A percentile compares a stretch with the other conserved stretches of the same genome.
phyloP scores from a whole-genome alignment of 192 early-diverging fungal species.

The Geranomyces michiganensis region DNA sequence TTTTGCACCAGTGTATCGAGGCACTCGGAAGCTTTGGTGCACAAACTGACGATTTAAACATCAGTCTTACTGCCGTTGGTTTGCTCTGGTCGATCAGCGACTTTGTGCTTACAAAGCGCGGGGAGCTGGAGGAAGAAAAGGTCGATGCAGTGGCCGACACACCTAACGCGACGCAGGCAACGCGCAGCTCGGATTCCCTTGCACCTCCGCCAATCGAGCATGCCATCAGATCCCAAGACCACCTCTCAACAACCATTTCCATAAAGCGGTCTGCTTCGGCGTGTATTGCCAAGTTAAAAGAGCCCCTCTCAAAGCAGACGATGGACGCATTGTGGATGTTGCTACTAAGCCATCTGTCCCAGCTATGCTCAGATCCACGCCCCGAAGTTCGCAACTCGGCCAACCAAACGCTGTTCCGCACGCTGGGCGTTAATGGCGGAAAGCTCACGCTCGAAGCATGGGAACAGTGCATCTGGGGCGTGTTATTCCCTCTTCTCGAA shows the following conservation, averaged over 20 bases:
- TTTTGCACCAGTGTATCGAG: slow-evolving; percentile 80
- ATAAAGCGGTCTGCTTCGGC: slow-evolving; percentile 29
- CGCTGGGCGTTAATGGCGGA: slow-evolving; percentile 86
- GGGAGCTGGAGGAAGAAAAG: slow-evolving; percentile 51
- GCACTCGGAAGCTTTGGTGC: slow-evolving; percentile 78
- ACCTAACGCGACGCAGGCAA: background rate
- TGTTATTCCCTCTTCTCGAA: slow-evolving; percentile 82
- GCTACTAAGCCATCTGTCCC: slow-evolving; percentile 78
- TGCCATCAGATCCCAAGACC: background rate
- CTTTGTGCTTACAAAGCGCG: slow-evolving; percentile 76
- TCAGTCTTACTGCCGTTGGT: slow-evolving; percentile 88
- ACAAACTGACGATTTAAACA: slow-evolving; percentile 90
- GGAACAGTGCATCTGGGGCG: slow-evolving; percentile 84
- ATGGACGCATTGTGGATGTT: slow-evolving; percentile 85
- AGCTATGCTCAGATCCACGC: slow-evolving; percentile 79
- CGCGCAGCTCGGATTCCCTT: background rate
- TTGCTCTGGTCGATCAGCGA: slow-evolving; percentile 92
- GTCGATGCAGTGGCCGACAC: background rate
- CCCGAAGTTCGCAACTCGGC: slow-evolving; percentile 93
- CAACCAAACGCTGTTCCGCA: slow-evolving; percentile 92
- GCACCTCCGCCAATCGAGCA: background rate
- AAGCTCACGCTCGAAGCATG: slow-evolving; percentile 72
- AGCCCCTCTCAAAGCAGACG: slow-evolving; percentile 36
- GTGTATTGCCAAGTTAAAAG: slow-evolving; percentile 28
- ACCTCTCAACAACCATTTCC: background rate